Percentiles rank a stretch among this genome's conserved stretches.
Evolutionary conservation across 139 green algal genomes (phyloP).

Genomic region (Micractinium sp.): DNA sequence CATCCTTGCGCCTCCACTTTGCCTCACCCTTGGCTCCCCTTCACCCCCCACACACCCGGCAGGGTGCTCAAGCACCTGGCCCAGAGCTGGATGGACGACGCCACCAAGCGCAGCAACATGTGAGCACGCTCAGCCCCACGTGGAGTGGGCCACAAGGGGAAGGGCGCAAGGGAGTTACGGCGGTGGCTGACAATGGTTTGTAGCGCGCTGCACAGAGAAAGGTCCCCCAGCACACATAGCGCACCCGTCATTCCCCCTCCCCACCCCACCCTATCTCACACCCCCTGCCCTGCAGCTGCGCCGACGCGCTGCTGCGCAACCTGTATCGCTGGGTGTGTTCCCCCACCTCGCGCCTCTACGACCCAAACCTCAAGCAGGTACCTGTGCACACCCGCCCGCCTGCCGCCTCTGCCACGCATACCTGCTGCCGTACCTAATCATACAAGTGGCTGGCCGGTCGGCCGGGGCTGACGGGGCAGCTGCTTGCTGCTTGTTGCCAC

Average conservation of each 20-base stretch:
- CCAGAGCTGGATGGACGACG: constrained; percentile 76
- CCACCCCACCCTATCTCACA: not conserved
- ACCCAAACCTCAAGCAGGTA: constrained; percentile 72
- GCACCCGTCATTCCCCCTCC: too few relatives aligned
- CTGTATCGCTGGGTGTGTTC: constrained; percentile 89
- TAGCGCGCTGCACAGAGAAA: too few relatives aligned
- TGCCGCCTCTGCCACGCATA: too few relatives aligned
- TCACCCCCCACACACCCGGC: not conserved
- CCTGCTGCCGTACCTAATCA: too few relatives aligned
- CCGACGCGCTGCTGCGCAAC: constrained; percentile 78
- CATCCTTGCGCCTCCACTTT: not conserved
- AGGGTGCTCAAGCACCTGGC: constrained; percentile 74
- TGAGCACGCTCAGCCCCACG: constrained; percentile 7
- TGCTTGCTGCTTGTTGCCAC: too few relatives aligned
- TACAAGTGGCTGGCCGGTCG: too few relatives aligned
- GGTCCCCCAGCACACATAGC: too few relatives aligned
- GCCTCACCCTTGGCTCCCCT: not conserved
- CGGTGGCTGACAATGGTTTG: not conserved
- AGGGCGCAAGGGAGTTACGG: not conserved
- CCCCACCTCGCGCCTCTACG: constrained; percentile 65
- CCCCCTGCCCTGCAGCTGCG: constrained; percentile 39
- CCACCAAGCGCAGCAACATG: constrained; percentile 68
- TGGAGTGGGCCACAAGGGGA: too few relatives aligned
- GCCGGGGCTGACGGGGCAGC: too few relatives aligned
- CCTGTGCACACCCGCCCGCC: too few relatives aligned